Base-by-base conservation (phyloP, 2,329 filamentous ascomycete species). In the Aspergillus versicolor region DNA sequence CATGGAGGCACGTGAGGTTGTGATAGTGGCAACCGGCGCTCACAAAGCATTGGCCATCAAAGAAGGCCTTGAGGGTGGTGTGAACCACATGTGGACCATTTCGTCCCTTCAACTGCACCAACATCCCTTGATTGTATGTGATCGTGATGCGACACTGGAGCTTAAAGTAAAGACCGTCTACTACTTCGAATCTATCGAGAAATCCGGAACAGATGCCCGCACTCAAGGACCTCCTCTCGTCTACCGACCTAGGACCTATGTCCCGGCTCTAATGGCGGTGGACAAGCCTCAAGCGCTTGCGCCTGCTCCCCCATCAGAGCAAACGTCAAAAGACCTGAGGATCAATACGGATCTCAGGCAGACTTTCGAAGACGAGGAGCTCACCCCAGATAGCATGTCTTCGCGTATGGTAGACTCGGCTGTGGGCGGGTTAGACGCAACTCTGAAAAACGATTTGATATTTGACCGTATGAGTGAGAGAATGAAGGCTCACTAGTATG, bases 21-120 rank as follows among this genome's bases (percentile, higher is more conserved):
- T 94, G 27, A 87, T 92, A 65, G 90, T 95, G 65, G 91, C 92
- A 61, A 84, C 90, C 1, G 91, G 91, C 21, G 86, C 89, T 43
- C 89, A 91, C 79, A 95, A 95, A 75, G 85, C 90, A 1, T 78
- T 89, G 34, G 91, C 91, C 27, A 77, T 95, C 61, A 88, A 92
- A 72, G 88, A 86, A 66, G 92, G 89, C 65, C 84, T 95, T 61
- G 91, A 95, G 73, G 87, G 88, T 56, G 88, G 88, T 30, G 84
- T 95, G 60, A 93, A 92, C 73, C 91, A 94, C 76, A 93, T 93
- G 89, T 95, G 91, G 90, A 93, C 91, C 1, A 81, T 94, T 6
- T 93, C 90, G 8, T 86, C 85, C 54, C 80, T 95, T 42, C 91
- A 95, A 72, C 78, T 93, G 61, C 91, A 94, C 72, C 88, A 86